Percentiles rank a stretch among this genome's conserved stretches.
Conservation (phyloP, 2,329 filamentous ascomycete genomes). For the Claviceps monticola region DNA sequence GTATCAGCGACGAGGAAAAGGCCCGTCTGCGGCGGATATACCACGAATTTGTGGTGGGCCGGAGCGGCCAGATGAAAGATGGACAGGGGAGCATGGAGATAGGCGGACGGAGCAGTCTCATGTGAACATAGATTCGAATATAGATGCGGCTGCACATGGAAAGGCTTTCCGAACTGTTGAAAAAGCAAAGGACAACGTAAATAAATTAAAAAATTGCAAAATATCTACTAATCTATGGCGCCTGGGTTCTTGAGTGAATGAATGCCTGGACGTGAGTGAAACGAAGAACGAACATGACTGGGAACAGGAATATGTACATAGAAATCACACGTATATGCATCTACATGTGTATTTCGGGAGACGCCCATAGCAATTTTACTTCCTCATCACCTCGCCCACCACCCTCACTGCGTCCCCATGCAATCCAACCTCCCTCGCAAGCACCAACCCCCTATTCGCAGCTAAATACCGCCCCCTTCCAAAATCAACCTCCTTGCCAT, state of each 20-base stretch:
- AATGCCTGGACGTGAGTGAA: too few relatives aligned
- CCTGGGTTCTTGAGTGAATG: too few relatives aligned
- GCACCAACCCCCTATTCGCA: conserved; percentile 23
- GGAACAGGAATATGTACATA: too few relatives aligned
- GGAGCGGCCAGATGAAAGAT: conserved; percentile 90
- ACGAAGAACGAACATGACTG: too few relatives aligned
- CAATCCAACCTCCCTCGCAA: conserved; percentile 27
- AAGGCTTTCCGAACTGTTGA: neutral
- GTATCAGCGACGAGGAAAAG: conserved; percentile 69
- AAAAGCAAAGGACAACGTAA: neutral
- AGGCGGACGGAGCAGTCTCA: conserved; percentile 82
- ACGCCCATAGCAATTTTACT: neutral
- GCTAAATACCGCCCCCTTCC: conserved; percentile 19
- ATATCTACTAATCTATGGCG: neutral
- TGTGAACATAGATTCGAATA: conserved; percentile 38
- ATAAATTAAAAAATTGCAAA: conserved; percentile 1
- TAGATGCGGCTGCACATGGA: too few relatives aligned
- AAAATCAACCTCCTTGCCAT: conserved; percentile 23
- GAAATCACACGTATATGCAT: too few relatives aligned
- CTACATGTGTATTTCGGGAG: neutral
- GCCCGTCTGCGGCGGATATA: conserved; percentile 69
- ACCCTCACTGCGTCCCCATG: conserved; percentile 26
- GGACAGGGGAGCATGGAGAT: conserved; percentile 87
- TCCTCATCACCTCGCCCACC: conserved; percentile 9
- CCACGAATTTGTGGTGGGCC: conserved; percentile 77